Percentiles rank a stretch among this genome's conserved stretches.
Conservation (phyloP, 75 land plant genomes). For the Adiantum capillusveneris region DNA sequence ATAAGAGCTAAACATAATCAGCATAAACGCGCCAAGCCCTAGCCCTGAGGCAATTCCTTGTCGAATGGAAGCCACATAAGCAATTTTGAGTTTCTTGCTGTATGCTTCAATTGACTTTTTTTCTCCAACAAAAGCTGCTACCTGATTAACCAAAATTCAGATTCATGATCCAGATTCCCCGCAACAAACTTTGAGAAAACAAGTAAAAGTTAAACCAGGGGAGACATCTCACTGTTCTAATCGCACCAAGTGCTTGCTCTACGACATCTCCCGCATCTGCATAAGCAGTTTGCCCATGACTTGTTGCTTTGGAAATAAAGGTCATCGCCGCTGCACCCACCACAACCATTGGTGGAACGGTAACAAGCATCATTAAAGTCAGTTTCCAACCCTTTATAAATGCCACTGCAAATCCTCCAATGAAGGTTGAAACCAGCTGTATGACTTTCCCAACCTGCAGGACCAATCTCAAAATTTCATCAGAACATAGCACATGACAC, state of each 20-base stretch:
- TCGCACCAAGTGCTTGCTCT: conserved; percentile 59
- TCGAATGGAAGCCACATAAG: conserved; percentile 40
- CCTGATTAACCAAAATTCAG: conserved; percentile 15
- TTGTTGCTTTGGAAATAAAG: conserved; percentile 32
- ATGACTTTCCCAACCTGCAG: conserved; percentile 76
- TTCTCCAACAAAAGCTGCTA: conserved; percentile 56
- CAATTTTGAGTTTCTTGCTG: conserved; percentile 27
- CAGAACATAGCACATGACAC: too few species aligned
- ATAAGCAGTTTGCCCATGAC: conserved; percentile 46
- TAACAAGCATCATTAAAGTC: conserved; percentile 53
- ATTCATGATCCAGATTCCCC: conserved; percentile 9
- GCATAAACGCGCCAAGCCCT: conserved; percentile 53
- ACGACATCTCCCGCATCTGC: conserved; percentile 54
- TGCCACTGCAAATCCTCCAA: conserved; percentile 65
- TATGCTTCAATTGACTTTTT: conserved; percentile 43
- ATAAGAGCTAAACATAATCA: conserved; percentile 56
- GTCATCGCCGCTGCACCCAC: conserved; percentile 36
- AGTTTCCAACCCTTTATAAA: conserved; percentile 72
- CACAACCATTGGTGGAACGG: conserved; percentile 46
- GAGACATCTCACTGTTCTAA: conserved; percentile 75
- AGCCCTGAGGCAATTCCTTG: conserved; percentile 57
- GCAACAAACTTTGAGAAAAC: too few species aligned
- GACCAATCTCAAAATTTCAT: too few species aligned
- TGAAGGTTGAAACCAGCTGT: conserved; percentile 50
- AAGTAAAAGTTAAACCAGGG: too few species aligned